Evolutionary conservation across 2,329 filamentous ascomycete genomes (phyloP), one percentile per base, ranked within the genome.

Genomic region (Cladosporium sphaerospermum): DNA sequence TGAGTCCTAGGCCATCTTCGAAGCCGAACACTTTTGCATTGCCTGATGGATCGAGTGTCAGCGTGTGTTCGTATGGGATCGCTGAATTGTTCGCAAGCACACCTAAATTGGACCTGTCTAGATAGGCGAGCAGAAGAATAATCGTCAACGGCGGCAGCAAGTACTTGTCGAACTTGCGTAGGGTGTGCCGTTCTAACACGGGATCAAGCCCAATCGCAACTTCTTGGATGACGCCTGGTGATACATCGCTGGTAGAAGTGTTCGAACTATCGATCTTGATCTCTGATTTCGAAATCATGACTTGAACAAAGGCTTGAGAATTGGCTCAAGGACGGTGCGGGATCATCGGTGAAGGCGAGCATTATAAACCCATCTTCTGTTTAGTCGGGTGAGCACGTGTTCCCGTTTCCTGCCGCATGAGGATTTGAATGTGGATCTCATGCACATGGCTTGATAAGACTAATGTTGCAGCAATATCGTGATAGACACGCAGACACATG

Each of bases 1-100:
- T 45, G 8, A 61, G 53, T n/a, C 41, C 42, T 1, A 61, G 42
- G 14, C 55, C 59, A 28, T 57, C 52, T 52, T 56, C 56, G 16
- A 61, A 56, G 9, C 59, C 56, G 37, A 57, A 58, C 9, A 59
- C 48, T 48, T 56, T 57, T 9, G 58, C 59, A 18, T 60, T 60
- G 6, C 57, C 56, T 43, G 40, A n/a, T 18, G n/a, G 7, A 16
- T n/a, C 10, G 10, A 52, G 56, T 45, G 61, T 57, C 18, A 62
- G 46, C 34, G 9, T 23, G 16, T 28, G 23, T 5, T 28, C 23
- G 23, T 28, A 28, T 7, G 23, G 23, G 23, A 5, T 28, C 23
- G 5, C 23, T 2, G 7, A 7, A 28, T 7, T 28, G 5, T 60
- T 55, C 14, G 61, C 34, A 11, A 37, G n/a, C 34, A 3, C 10